Conservation (phyloP, 1,284 basidiomycete species). For the Marasmius tenuissimus region DNA sequence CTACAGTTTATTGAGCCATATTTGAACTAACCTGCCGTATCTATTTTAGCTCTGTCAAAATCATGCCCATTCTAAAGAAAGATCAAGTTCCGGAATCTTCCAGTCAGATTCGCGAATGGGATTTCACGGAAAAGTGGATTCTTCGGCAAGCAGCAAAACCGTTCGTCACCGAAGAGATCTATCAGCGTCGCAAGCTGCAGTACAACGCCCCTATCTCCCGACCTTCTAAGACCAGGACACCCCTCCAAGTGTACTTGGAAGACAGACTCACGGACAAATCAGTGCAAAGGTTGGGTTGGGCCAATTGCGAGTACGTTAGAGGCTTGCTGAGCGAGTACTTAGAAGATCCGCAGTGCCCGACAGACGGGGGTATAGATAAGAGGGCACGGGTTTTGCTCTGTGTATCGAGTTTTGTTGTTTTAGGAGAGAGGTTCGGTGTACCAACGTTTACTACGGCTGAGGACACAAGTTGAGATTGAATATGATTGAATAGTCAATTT, state of each 20-base stretch:
- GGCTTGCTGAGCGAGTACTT: neutral
- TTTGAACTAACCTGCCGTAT: neutral
- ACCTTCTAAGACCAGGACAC: neutral
- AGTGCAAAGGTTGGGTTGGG: slow-evolving; percentile 2
- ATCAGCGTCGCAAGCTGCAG: slow-evolving; percentile 13
- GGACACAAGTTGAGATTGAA: too few relatives aligned
- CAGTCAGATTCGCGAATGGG: slow-evolving; percentile 9
- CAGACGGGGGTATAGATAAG: slow-evolving; percentile 7
- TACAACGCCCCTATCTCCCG: slow-evolving; percentile 16
- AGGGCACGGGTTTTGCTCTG: slow-evolving; percentile 3
- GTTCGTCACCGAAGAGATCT: slow-evolving; percentile 18
- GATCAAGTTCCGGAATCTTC: neutral
- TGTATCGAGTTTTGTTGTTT: slow-evolving; percentile 5
- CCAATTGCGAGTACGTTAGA: slow-evolving; percentile 1
- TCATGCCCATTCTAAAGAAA: slow-evolving; percentile 6
- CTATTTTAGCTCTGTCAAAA: slow-evolving; percentile 13
- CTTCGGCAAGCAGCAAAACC: slow-evolving; percentile 18
- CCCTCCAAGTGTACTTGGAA: slow-evolving; percentile 1
- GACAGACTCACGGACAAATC: neutral
- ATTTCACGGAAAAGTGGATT: slow-evolving; percentile 20
- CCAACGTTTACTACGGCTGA: neutral
- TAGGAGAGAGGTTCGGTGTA: slow-evolving; percentile 2
- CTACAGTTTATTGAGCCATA: neutral
- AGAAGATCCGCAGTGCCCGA: neutral
- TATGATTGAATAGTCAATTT: too few relatives aligned